Conservation (phyloP, 1,284 basidiomycete genomes). For the Cryptococcus hybrid region DNA sequence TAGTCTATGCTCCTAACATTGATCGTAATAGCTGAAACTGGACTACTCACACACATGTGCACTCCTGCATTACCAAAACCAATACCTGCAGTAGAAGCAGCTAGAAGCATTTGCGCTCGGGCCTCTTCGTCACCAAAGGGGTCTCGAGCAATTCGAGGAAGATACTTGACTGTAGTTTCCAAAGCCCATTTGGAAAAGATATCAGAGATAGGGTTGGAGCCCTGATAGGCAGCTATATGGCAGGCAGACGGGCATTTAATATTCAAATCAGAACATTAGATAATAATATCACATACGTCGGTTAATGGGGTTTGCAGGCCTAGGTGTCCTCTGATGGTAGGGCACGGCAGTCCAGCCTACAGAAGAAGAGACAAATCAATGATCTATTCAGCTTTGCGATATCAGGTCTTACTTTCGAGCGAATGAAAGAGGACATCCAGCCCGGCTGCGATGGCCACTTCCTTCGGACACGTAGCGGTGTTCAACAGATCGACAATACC, state of each 20-base stretch:
- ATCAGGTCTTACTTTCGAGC: slow-evolving; percentile 63
- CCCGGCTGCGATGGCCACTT: slow-evolving; percentile 86
- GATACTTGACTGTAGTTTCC: slow-evolving; percentile 82
- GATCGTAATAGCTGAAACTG: neutral
- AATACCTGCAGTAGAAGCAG: slow-evolving; percentile 73
- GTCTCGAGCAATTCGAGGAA: slow-evolving; percentile 83
- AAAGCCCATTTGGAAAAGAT: slow-evolving; percentile 96
- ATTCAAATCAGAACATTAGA: neutral
- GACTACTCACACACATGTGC: slow-evolving; percentile 61
- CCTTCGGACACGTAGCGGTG: slow-evolving; percentile 77
- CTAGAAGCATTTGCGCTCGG: slow-evolving; percentile 79
- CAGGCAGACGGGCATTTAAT: neutral
- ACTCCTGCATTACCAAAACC: slow-evolving; percentile 95
- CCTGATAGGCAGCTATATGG: slow-evolving; percentile 71
- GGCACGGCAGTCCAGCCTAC: slow-evolving; percentile 46
- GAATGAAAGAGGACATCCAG: slow-evolving; percentile 94
- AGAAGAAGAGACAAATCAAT: too few relatives aligned
- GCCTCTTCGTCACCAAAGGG: slow-evolving; percentile 72
- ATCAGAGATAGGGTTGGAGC: slow-evolving; percentile 92
- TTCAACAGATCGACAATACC: slow-evolving; percentile 84
- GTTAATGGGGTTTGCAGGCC: slow-evolving; percentile 84
- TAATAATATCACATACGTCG: slow-evolving; percentile 56
- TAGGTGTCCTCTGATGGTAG: slow-evolving; percentile 82
- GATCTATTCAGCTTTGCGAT: too few relatives aligned
- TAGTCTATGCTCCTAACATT: neutral